Evolutionary conservation across 140 eudicot species (phyloP).

Genomic region (Ambrosia hybrid): DNA sequence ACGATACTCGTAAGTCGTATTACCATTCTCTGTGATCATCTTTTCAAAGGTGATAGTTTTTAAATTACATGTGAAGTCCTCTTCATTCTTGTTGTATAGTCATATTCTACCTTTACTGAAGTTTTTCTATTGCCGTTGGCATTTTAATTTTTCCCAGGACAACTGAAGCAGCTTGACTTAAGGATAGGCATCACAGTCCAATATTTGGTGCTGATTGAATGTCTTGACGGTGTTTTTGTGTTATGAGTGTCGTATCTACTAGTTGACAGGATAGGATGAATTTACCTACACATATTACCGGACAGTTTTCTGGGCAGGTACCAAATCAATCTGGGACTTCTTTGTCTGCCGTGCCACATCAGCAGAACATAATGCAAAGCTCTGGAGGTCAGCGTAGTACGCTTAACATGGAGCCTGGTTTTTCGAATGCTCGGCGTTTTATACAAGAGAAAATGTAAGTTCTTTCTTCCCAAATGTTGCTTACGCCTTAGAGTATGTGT

Average conservation of each 20-base stretch:
- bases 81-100: not conserved
- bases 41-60: slow-evolving; percentile 10
- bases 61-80: slow-evolving; percentile 4
- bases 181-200: slow-evolving; percentile 4
- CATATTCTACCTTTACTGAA: slow-evolving; percentile 16
- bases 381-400: slow-evolving; percentile 47
- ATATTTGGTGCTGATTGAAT: slow-evolving; percentile 15
- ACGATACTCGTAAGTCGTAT: not conserved
- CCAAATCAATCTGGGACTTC: slow-evolving; percentile 53
- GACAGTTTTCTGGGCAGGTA: slow-evolving; percentile 68
- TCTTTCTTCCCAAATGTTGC: slow-evolving; percentile 1
- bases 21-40: slow-evolving; percentile 6
- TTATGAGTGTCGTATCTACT: slow-evolving; percentile 19
- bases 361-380: slow-evolving; percentile 61
- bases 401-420: slow-evolving; percentile 50
- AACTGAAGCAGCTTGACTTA: slow-evolving; percentile 14
- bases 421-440: slow-evolving; percentile 38
- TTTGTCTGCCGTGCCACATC: slow-evolving; percentile 54
- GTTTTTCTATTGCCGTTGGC: slow-evolving; percentile 3
- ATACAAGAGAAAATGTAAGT: slow-evolving; percentile 72
- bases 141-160: slow-evolving; percentile 18
- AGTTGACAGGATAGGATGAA: slow-evolving; percentile 52
- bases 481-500: not conserved
- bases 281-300: slow-evolving; percentile 56
- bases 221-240: slow-evolving; percentile 9